Evolutionary conservation across 176 grass and related monocot genomes (phyloP), one percentile per base, ranked within the genome.

Genomic region (Musa itinerans): DNA sequence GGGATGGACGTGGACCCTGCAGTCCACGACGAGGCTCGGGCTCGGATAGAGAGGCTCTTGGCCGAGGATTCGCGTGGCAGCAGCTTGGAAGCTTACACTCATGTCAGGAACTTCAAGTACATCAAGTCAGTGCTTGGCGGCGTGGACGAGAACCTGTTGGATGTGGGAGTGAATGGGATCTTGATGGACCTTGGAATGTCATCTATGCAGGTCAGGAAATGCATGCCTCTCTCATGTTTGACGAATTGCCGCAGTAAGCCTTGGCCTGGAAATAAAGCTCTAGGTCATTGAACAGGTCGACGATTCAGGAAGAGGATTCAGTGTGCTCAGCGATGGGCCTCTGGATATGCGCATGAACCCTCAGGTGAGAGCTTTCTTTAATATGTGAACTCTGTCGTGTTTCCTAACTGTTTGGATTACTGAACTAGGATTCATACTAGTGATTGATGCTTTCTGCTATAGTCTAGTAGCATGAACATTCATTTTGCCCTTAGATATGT

Each of bases 261-360:
- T 56, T 69, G 24, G 20, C 34, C 24, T 74, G 0, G 23, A 74
- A 56, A 57, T 57, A 19, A 27, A 53, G 24, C 1, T 16, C 0
- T 74, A 29, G 25, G 12, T 17, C 78, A 23, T 27, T 74, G n/a
- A n/a, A 24, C 76, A 98, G 90, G 88, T 91, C 80, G 87, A 87
- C 73, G 34, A 43, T 43, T 43, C 34, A 43, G 83, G 76, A 48
- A 91, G 90, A 75, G 94, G 90, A 75, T 98, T 98, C 62, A 43
- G 94, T 76, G 86, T 93, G 21, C 82, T 93, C 8, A 43, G 86
- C 50, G 90, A 93, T 64, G 94, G 94, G 2, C 88, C 94, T 78
- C 86, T 93, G 57, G 94, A 98, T 69, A 98, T 98, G 94, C 94
- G 94, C 61, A 98, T 98, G 94, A 88, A 89, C 55, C 90, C 94